A percentile compares a stretch with the other conserved stretches of the same genome.
These are phyloP conservation scores for Lyophyllum atratum DNA, from an alignment of 768 basidiomycete genomes.

Conservation along the genomic window DNA sequence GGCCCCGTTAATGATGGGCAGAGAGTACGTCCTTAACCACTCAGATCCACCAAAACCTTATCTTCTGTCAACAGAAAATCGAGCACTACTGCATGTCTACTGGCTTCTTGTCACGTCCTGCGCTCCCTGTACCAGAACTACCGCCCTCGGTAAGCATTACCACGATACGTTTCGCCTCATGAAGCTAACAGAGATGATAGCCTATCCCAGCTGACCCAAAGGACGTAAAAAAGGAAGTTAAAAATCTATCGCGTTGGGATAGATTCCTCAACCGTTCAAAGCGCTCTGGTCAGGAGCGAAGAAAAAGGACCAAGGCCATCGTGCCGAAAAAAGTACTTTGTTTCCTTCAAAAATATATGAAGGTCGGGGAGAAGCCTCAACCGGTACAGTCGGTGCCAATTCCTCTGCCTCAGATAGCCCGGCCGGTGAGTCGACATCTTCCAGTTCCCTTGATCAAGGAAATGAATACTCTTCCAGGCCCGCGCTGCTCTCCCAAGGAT, in stretches of 20 bases:
- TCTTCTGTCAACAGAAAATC: constrained; percentile 7
- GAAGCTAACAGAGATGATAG: not conserved
- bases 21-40: constrained; percentile 1
- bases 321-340: not conserved
- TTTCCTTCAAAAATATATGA: not conserved
- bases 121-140: not conserved
- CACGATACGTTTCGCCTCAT: too few relatives aligned
- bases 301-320: not conserved
- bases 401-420: not conserved
- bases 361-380: not conserved
- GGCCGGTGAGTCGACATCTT: constrained; percentile 1
- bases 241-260: not conserved
- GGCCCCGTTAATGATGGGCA: constrained; percentile 16
- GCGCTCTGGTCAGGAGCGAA: not conserved
- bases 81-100: constrained; percentile 11
- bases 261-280: not conserved
- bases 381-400: not conserved
- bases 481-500: constrained; percentile 11
- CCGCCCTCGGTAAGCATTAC: not conserved
- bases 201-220: not conserved
- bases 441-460: not conserved
- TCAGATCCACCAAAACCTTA: not conserved
- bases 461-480: not conserved
- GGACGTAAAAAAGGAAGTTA: not conserved
- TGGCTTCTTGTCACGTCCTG: constrained; percentile 12